These are phyloP conservation scores for Rhizopogon rudus DNA, from an alignment of 768 basidiomycete genomes.

Conservation along the genomic window DNA sequence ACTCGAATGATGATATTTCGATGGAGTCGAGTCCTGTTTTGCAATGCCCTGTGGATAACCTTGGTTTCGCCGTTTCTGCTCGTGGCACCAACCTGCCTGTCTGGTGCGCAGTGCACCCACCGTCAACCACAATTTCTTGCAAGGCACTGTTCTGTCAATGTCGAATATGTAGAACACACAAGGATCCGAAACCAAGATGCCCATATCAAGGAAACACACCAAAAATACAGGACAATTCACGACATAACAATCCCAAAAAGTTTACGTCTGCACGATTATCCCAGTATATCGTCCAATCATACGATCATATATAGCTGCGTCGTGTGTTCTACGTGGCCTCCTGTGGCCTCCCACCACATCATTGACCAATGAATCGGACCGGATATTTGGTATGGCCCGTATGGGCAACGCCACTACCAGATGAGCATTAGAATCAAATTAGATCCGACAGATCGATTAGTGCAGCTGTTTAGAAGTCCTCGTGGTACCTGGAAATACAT, in stretches of 20 bases:
- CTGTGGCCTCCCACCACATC: neutral
- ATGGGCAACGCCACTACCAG: neutral
- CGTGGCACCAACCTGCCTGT: neutral
- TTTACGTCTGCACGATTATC: neutral
- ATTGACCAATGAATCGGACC: conserved; percentile 1
- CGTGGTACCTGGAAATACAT: conserved; percentile 26
- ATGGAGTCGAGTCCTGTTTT: neutral
- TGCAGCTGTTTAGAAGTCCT: conserved; percentile 20
- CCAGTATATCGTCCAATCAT: neutral
- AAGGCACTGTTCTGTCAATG: neutral
- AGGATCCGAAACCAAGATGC: neutral
- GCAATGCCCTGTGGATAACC: neutral
- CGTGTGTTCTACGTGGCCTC: neutral
- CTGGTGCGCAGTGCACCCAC: neutral
- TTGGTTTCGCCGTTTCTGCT: neutral
- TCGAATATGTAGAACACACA: neutral
- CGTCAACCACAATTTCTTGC: neutral
- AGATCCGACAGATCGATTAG: conserved; percentile 24
- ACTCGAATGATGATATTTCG: neutral
- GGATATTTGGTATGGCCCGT: neutral
- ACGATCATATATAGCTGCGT: neutral
- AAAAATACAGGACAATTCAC: neutral
- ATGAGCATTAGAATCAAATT: conserved; percentile 8
- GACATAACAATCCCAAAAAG: neutral
- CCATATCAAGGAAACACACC: neutral